These are phyloP conservation scores for Colletotrichum liriopes DNA, from an alignment of 2,329 filamentous ascomycete species.

Conservation along the genomic window DNA sequence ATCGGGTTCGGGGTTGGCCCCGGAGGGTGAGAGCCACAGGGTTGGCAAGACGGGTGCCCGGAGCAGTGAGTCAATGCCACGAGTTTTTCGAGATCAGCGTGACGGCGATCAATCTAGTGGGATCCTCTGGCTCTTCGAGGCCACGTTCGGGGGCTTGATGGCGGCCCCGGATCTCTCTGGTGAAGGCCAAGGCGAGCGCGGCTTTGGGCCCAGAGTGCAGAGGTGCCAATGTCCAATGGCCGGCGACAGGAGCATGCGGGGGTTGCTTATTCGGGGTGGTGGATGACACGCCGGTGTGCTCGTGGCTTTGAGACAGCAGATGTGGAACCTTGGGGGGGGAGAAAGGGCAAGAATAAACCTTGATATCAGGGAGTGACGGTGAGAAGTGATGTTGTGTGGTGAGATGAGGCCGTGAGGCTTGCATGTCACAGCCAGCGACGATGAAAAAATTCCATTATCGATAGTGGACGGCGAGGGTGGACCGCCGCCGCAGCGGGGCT, in stretches of 20 bases:
- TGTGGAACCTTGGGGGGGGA: background rate
- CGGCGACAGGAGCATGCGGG: background rate
- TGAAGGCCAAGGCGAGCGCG: background rate
- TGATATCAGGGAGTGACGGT: background rate
- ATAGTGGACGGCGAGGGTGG: constrained; percentile 11
- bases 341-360: no score
- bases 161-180: constrained; percentile 8
- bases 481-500: background rate
- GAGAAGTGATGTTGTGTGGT: background rate
- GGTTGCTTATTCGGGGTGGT: constrained; percentile 7
- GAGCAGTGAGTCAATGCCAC: constrained; percentile 23
- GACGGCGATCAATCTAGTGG: constrained; percentile 2
- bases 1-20: constrained; percentile 12
- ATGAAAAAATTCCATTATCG: constrained; percentile 43
- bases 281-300: constrained; percentile 15
- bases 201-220: background rate
- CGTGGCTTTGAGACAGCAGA: constrained; percentile 27
- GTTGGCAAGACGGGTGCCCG: constrained; percentile 14
- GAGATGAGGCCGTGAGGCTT: constrained; percentile 24
- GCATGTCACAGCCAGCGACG: background rate
- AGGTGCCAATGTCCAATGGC: background rate
- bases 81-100: background rate
- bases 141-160: constrained; percentile 33
- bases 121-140: constrained; percentile 16
- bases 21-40: constrained; percentile 18